Evolutionary conservation across 1,284 basidiomycete genomes (phyloP).

Genomic region (Fomitopsis pinicola): DNA sequence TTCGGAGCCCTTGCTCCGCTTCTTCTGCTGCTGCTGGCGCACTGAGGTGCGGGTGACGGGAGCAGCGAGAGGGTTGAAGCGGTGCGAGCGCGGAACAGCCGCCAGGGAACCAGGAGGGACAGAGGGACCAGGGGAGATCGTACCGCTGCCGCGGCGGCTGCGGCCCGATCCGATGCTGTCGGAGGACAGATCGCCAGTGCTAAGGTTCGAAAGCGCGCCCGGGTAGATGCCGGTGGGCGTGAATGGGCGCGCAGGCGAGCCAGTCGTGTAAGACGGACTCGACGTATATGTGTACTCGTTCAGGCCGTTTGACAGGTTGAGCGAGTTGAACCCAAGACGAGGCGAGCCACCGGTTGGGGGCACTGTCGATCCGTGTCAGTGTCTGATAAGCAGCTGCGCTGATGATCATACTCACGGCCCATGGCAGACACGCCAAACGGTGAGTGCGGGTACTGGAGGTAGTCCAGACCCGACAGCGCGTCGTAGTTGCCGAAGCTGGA

Average conservation of each 20-base stretch:
- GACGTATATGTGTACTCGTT: conserved; percentile 66
- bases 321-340: conserved; percentile 53
- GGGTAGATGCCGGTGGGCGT: conserved; percentile 70
- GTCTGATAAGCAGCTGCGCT: conserved; percentile 4
- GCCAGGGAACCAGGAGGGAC: conserved; percentile 55
- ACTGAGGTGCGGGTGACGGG: conserved; percentile 32
- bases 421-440: conserved; percentile 40
- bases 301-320: conserved; percentile 53
- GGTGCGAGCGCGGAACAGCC: conserved; percentile 63
- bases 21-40: conserved; percentile 33
- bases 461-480: conserved; percentile 50
- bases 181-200: conserved; percentile 64
- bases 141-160: conserved; percentile 62
- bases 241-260: conserved; percentile 61
- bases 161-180: conserved; percentile 61
- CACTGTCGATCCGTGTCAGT: conserved; percentile 32
- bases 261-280: conserved; percentile 41
- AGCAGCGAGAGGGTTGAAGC: conserved; percentile 70
- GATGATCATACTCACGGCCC: conserved; percentile 33
- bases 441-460: conserved; percentile 47
- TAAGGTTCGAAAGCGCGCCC: conserved; percentile 64
- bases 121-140: conserved; percentile 55
- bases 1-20: conserved; percentile 54
- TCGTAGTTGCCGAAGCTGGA: conserved; percentile 42
- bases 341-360: conserved; percentile 46